A percentile compares a stretch with the other conserved stretches of the same genome.
phyloP scores from a whole-genome alignment of 805 yeast species.

The Saccharomycopsis olivae region DNA sequence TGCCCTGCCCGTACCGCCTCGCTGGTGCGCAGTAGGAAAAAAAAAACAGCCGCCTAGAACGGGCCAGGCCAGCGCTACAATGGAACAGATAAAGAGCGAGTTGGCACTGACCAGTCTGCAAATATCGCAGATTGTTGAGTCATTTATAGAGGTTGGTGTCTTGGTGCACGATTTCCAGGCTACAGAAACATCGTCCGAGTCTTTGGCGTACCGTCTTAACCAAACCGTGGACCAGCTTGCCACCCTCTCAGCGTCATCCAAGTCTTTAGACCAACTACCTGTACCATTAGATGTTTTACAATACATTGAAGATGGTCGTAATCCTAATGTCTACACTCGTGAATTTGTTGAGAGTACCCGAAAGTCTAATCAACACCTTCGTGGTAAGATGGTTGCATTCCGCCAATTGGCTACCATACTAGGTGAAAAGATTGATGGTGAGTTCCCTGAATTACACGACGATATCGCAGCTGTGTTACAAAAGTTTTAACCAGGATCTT shows the following conservation, averaged over 20 bases:
- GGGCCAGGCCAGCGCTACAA: too few relatives aligned
- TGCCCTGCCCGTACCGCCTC: too few relatives aligned
- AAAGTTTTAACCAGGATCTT: too few relatives aligned
- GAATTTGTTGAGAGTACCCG: slow-evolving; percentile 94
- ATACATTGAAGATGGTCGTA: slow-evolving; percentile 92
- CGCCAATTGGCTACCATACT: slow-evolving; percentile 50
- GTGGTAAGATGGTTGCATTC: slow-evolving; percentile 75
- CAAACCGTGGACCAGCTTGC: slow-evolving; percentile 32
- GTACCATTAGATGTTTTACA: slow-evolving; percentile 80
- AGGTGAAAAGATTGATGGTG: slow-evolving; percentile 58
- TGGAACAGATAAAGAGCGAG: too few relatives aligned
- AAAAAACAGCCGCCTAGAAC: too few relatives aligned
- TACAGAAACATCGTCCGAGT: slow-evolving; percentile 66
- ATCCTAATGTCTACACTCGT: slow-evolving; percentile 93
- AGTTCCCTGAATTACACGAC: slow-evolving; percentile 64
- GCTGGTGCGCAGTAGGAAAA: too few relatives aligned
- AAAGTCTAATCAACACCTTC: slow-evolving; percentile 74
- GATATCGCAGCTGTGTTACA: slow-evolving; percentile 35
- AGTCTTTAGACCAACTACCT: slow-evolving; percentile 31
- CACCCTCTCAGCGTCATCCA: slow-evolving; percentile 23
- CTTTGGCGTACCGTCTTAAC: slow-evolving; percentile 29
- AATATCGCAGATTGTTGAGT: slow-evolving; percentile 53
- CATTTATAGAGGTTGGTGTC: slow-evolving; percentile 81
- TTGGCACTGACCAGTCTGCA: too few relatives aligned
- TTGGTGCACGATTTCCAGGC: slow-evolving; percentile 91